Evolutionary conservation across 495 filamentous ascomycete species (phyloP), one percentile per base, ranked within the genome.

Genomic region (Aspergillus indologenus): DNA sequence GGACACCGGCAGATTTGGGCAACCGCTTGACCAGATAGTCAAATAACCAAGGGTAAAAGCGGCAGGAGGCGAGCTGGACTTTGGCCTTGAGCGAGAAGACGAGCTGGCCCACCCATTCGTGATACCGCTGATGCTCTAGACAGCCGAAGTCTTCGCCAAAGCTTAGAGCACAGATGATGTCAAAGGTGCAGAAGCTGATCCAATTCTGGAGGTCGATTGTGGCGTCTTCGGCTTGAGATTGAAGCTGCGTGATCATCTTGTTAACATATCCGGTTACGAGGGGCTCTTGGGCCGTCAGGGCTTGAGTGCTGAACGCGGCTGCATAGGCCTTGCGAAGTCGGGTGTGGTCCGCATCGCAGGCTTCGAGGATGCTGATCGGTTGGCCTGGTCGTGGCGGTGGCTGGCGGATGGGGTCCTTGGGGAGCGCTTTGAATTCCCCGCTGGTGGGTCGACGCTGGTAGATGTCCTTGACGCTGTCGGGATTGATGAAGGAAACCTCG

Each of bases 151-250:
- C 46, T 49, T 49, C 46, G 1, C 46, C 46, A 14, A 49, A 24
- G 46, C 45, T 47, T 4, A 47, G 45, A 3, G 15, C 9, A 18
- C 45, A 47, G 45, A 47, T 21, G 18, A 47, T 47, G 19, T 47
- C 45, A 18, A 47, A 47, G 15, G 45, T 47, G 19, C 45, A 47
- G 45, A 19, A 47, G 45, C 45, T 47, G 45, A 47, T 11, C 45
- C 45, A 47, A 3, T 47, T 21, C 21, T 47, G 45, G 45, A 47
- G 45, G 19, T 47, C 45, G 19, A 47, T 18, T 4, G 45, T 21
- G 45, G 12, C 21, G 45, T 21, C 19, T 19, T 9, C 45, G 26
- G 9, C 26, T 4, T 11, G 19, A 11, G 45, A 18, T 21, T 21
- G 15, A 1, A 47, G 15, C 45, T 47, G 45, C n/a, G 45, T 21